Conservation (phyloP, 2,329 filamentous ascomycete species). For the Plectosphaerella sp. region DNA sequence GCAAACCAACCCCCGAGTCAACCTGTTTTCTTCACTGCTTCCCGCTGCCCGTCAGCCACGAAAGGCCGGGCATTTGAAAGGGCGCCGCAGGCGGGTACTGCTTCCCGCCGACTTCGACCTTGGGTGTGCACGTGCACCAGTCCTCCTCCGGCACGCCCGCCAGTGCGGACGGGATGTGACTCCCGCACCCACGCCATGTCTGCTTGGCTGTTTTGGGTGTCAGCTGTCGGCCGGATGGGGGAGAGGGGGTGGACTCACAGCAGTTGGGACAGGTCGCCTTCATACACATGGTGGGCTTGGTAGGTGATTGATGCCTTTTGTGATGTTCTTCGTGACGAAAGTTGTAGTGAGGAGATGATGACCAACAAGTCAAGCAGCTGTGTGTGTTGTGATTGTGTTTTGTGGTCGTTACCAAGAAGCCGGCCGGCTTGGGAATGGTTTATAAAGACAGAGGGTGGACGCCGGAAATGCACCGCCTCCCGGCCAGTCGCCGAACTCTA, state of each 20-base stretch:
- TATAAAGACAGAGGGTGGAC: no score
- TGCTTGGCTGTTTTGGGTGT: conserved; percentile 33
- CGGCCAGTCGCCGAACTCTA: no score
- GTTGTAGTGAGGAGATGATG: background rate
- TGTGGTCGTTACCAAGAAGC: background rate
- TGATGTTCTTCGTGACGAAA: background rate
- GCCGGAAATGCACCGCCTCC: no score
- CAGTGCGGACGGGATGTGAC: conserved; percentile 40
- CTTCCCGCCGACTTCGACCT: conserved; percentile 36
- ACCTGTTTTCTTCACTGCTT: background rate
- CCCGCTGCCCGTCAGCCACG: conserved; percentile 25
- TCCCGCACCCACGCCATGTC: conserved; percentile 46
- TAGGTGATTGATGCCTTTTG: background rate
- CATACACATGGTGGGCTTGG: conserved; percentile 31
- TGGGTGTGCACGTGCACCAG: conserved; percentile 44
- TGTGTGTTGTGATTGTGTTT: background rate
- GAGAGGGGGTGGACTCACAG: conserved; percentile 24
- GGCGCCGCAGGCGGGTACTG: conserved; percentile 40
- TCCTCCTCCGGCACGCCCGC: conserved; percentile 35
- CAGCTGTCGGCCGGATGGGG: background rate
- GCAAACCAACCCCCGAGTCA: background rate
- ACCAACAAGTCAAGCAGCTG: background rate
- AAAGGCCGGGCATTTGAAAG: conserved; percentile 30
- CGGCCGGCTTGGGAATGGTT: no score
- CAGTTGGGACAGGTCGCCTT: conserved; percentile 34